Base-by-base conservation (phyloP, 2,329 filamentous ascomycete species). In the Balansia obtecta region DNA sequence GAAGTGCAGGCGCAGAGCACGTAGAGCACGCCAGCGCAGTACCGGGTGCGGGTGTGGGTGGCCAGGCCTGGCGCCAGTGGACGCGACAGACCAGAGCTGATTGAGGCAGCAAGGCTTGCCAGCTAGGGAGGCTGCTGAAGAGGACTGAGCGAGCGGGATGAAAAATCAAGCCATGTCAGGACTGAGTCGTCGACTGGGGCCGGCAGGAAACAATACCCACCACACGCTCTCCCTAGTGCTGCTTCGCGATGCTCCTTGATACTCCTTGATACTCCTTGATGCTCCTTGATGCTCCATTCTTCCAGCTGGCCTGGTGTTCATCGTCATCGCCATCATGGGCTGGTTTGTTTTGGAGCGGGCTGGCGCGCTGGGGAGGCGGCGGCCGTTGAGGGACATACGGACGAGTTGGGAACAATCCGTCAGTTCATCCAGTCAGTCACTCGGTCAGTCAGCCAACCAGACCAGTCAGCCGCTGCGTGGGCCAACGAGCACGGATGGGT, bases 111-210 rank as follows among this genome's bases (percentile, higher is more conserved):
- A 12, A 27, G 27, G 34, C 34, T 34, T 12, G 34, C 11, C 15
- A 15, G 11, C 34, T 37, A 40, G n/a, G 18, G 20, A 47, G 20
- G 4, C 27, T 27, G 27, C 27, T 27, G 46, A 10, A 38, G 38
- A 38, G 47, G 47, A 49, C 47, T 49, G 47, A 49, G 47, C 47
- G 47, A 38, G 39, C 33, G 33, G 45, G n/a, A 30, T 18, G 12
- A 37, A 38, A 18, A 18, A 18, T 20, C 15, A 15, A 32, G 32
- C 34, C 45, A 47, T 47, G 45, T 37, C 37, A 22, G 10, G 30
- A 42, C 46, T 48, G 46, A 48, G 46, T 48, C 46, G 27, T 11
- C 16, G 37, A 30, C 30, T 42, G 40, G 47, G 41, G 33, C 48
- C 20, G 40, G 33, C 47, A 45, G 20, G 41, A 43, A 33, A 16